These are phyloP conservation scores for Acidomyces sp. DNA, from an alignment of 495 filamentous ascomycete genomes.

Conservation along the genomic window DNA sequence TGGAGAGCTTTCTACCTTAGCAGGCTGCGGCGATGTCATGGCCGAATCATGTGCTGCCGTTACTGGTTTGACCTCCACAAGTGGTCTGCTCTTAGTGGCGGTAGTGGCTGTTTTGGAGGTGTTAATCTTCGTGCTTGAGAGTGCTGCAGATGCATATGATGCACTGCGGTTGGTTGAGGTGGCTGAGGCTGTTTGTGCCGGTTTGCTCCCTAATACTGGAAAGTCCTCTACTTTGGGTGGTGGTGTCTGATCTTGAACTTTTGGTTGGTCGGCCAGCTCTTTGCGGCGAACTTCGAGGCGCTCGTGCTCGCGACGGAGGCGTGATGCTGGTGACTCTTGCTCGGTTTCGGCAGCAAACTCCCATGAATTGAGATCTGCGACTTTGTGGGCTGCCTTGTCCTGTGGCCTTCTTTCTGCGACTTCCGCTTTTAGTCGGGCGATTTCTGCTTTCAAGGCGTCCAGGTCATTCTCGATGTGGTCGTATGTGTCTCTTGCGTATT, in stretches of 20 bases:
- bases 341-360: neutral
- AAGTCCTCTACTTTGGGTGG: neutral
- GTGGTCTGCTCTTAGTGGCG: too few species aligned
- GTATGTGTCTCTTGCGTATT: neutral
- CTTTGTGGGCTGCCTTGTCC: neutral
- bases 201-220: neutral
- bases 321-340: neutral
- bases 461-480: neutral
- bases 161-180: neutral
- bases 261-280: neutral
- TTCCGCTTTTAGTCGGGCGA: conserved; percentile 10
- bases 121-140: neutral
- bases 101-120: neutral
- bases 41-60: too few species aligned
- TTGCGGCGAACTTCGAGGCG: neutral
- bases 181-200: neutral
- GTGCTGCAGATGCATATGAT: conserved; percentile 2
- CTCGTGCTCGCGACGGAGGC: neutral
- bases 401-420: conserved; percentile 3
- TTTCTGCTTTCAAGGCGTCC: conserved; percentile 1
- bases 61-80: too few species aligned
- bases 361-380: neutral
- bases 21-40: too few species aligned
- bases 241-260: neutral
- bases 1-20: neutral